phyloP scores from a whole-genome alignment of 495 filamentous ascomycete genomes.

The Corynascus novoguineensis region DNA sequence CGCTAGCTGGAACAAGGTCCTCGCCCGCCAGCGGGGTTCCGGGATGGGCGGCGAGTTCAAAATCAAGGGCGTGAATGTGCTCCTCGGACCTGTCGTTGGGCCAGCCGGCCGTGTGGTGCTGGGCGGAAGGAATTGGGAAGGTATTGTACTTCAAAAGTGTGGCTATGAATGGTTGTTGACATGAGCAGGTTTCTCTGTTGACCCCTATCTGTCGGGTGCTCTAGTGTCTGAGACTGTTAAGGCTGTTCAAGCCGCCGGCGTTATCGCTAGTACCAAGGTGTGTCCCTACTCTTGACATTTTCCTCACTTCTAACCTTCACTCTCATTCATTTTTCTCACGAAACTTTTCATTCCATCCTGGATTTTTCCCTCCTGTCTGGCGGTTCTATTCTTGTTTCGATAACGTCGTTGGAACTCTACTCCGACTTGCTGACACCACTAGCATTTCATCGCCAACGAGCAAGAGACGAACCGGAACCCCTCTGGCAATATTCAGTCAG shows the following conservation, averaged over 20 bases:
- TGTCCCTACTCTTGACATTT: conserved; percentile 31
- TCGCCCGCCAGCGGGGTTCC: conserved; percentile 44
- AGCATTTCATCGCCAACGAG: conserved; percentile 61
- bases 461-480: conserved; percentile 60
- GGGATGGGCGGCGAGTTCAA: conserved; percentile 56
- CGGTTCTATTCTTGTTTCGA: too few species aligned
- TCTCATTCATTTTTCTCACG: too few species aligned
- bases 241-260: conserved; percentile 49
- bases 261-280: conserved; percentile 50
- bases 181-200: conserved; percentile 40
- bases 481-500: conserved; percentile 37
- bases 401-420: too few species aligned
- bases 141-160: neutral
- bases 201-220: conserved; percentile 46
- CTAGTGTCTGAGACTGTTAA: conserved; percentile 42
- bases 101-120: conserved; percentile 47
- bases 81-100: conserved; percentile 60
- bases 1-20: conserved; percentile 52
- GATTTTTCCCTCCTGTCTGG: too few species aligned
- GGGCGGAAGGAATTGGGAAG: conserved; percentile 57
- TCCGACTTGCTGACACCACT: neutral
- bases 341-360: too few species aligned
- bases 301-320: too few species aligned
- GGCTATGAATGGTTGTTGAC: neutral
- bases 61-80: conserved; percentile 60